phyloP scores from a whole-genome alignment of 2,329 filamentous ascomycete species.

The Penicillium freii region DNA sequence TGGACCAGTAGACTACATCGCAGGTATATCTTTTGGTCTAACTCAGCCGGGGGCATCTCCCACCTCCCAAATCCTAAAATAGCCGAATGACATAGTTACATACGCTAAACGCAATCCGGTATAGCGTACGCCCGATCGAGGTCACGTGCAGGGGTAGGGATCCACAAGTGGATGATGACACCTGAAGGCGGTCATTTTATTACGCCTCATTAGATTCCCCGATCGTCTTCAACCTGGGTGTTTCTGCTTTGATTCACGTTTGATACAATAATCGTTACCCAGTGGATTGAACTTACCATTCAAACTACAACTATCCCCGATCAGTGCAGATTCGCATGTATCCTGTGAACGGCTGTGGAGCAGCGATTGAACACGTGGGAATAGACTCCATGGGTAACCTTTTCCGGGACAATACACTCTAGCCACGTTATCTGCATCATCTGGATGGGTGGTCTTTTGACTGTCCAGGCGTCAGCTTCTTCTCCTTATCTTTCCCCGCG shows the following conservation, averaged over 20 bases:
- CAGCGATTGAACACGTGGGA: conserved; percentile 7
- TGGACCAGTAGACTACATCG: not conserved
- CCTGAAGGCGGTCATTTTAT: conserved; percentile 2
- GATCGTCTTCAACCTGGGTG: not conserved
- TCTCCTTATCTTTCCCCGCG: conserved; percentile 10
- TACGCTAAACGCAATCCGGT: not conserved
- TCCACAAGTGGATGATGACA: conserved; percentile 6
- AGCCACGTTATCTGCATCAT: conserved; percentile 2
- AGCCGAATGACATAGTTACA: not conserved
- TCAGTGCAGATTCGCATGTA: not conserved
- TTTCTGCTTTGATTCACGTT: not conserved
- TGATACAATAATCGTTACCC: not conserved
- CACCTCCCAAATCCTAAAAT: not conserved
- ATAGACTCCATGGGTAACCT: conserved; percentile 1
- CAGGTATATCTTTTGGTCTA: not conserved
- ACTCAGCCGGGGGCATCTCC: not conserved
- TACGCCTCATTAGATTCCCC: not conserved
- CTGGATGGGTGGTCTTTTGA: conserved; percentile 9
- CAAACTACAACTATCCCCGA: not conserved
- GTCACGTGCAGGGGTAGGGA: not conserved
- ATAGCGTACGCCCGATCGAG: not conserved
- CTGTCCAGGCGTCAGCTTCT: not conserved
- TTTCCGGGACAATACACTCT: not conserved
- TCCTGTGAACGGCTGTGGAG: not conserved
- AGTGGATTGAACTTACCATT: not conserved